These are phyloP conservation scores for Favolaschia claudopus DNA, from an alignment of 768 basidiomycete species.

Conservation along the genomic window DNA sequence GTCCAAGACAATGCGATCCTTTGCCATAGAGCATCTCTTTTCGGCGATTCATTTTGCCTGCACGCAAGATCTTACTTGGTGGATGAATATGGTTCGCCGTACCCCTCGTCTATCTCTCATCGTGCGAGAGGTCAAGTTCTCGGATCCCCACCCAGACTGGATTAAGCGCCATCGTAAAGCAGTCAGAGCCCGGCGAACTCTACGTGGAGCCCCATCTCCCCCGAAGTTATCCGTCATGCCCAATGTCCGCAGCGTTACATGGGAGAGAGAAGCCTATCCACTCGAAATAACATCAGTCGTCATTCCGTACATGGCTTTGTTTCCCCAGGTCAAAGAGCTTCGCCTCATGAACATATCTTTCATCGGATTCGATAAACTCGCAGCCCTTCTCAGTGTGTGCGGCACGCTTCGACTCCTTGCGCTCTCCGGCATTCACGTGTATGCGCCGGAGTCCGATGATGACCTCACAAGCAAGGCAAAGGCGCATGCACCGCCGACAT, in stretches of 20 bases:
- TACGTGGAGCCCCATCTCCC: not conserved
- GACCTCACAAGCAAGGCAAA: too few species aligned
- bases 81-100: slow-evolving; percentile 6
- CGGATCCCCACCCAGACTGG: not conserved
- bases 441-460: not conserved
- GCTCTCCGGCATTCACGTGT: not conserved
- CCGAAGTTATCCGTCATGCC: slow-evolving; percentile 1
- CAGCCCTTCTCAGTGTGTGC: not conserved
- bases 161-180: not conserved
- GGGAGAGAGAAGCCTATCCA: not conserved
- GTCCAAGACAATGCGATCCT: slow-evolving; percentile 6
- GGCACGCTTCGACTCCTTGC: not conserved
- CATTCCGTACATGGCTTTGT: not conserved
- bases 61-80: slow-evolving; percentile 6
- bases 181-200: too few species aligned
- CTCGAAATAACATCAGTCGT: not conserved
- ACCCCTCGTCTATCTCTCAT: slow-evolving; percentile 1
- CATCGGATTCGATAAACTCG: not conserved
- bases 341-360: not conserved
- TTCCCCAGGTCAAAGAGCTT: not conserved
- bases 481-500: too few species aligned
- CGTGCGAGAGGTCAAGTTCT: slow-evolving; percentile 13
- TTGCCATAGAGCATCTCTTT: slow-evolving; percentile 11
- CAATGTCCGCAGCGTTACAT: slow-evolving; percentile 4
- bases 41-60: slow-evolving; percentile 4